Percentiles rank a stretch among this genome's conserved stretches.
phyloP scores from a whole-genome alignment of 148 eudicot species.

The Cornus kousa region DNA sequence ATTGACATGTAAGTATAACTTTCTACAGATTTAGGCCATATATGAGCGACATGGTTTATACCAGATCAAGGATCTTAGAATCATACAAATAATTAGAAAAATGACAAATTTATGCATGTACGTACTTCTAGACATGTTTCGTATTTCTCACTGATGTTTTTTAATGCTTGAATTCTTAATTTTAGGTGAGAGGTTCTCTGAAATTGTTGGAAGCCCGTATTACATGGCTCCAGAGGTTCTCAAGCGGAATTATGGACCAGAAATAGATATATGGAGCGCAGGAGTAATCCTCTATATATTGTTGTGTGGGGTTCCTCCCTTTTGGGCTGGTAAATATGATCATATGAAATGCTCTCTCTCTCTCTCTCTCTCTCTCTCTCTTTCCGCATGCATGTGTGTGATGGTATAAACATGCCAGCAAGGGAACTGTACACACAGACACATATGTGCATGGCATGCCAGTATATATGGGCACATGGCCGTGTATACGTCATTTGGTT shows the following conservation, averaged over 20 bases:
- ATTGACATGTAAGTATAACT: background rate
- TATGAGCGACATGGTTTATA: background rate
- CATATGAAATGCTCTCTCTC: background rate
- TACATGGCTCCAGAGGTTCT: conserved; percentile 89
- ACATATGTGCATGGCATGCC: background rate
- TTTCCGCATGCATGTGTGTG: background rate
- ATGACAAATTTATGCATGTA: background rate
- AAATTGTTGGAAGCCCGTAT: conserved; percentile 87
- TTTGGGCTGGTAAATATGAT: conserved; percentile 69
- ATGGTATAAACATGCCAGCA: background rate
- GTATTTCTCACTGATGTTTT: background rate
- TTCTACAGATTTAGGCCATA: background rate
- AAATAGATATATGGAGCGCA: conserved; percentile 87
- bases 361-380: background rate
- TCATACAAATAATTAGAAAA: too few relatives aligned
- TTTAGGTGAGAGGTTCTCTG: conserved; percentile 74
- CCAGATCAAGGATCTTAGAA: background rate
- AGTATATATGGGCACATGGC: background rate
- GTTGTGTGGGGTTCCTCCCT: conserved; percentile 85
- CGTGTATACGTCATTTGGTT: background rate
- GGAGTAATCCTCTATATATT: conserved; percentile 82
- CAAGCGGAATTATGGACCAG: conserved; percentile 79
- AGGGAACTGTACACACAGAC: background rate
- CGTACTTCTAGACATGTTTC: background rate
- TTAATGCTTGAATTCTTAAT: background rate